Evolutionary conservation across 345 rosid genomes (phyloP), one percentile per base, ranked within the genome.

Genomic region (Corchorus olitorius): DNA sequence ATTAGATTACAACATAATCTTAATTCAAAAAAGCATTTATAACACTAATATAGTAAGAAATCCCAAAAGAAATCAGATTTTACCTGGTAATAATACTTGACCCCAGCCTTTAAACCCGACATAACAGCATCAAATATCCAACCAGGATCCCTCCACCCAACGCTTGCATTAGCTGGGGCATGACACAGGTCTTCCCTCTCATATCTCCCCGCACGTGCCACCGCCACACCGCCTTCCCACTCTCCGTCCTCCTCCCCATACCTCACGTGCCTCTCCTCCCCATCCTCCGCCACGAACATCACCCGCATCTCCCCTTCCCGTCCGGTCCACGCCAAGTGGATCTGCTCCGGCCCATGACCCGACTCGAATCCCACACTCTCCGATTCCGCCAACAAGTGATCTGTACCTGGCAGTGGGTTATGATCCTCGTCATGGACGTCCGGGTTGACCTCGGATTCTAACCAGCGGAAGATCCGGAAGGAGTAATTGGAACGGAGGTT

Each of bases 121-220:
- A 95, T 89, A 48, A 95, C 89, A 0, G 78, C 91, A 60, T 90
- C 92, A 62, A 91, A 89, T 27, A 84, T 85, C 98, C 97, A 94
- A 33, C 98, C 97, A 7, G 98, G 97, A 86, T 94, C 98, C 76
- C 98, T 91, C 97, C 98, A 93, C 61, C 95, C 97, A 33, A 84
- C n/a, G 2, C 90, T 84, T 2, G 80, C 39, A 71, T 94, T 94
- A 10, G 98, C 98, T 2, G 98, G 98, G n/a, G 81, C 78, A 75
- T 93, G 90, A 60, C 98, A 93, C 97, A 94, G 83, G 54, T 91
- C 87, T 60, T 90, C 93, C 76, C 74, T 84, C 86, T 90, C 96
- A 50, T 94, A 94, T 86, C 90, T 85, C 78, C n/a, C 81, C 76
- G 82, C 94, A 82, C 87, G 87, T 71, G 95, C 87, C 81, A 50